Evolutionary conservation across 75 land plant genomes (phyloP), one percentile per base, ranked within the genome.

Genomic region (Azolla pinnata): DNA sequence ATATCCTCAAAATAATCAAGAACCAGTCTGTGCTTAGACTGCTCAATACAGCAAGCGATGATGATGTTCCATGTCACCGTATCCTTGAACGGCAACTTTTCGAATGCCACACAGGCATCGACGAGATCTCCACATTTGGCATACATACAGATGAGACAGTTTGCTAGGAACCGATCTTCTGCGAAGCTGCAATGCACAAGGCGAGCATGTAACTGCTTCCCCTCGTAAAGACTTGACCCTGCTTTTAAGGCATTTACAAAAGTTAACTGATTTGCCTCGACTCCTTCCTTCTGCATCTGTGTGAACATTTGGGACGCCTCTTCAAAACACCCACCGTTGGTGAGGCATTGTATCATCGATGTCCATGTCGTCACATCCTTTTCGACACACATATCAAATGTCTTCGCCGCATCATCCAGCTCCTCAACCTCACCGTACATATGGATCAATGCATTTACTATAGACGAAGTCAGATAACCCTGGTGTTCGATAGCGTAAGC

Each of bases 11-110:
- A 89, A 40, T 83, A 35, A 38, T 46, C 54, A 51, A 86, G 10
- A 27, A 87, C 96, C 46, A 72, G 75, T 21, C 64, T 73, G 30
- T 44, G 46, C 2, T 59, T 54, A 8, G 75, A 77, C 59, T 42
- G 23, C 24, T 78, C 72, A 1, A 70, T 60, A 32, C 80, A 83
- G 55, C 96, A 87, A 50, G 57, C 74, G 25, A 89, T 86, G 75
- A 89, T 54, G 14, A 82, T 77, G 51, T 70, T 77, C 96, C 96
- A 89, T 17, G 87, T 72, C 23, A 89, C 84, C 20, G 83, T 77
- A 69, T 83, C 81, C 17, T 60, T 68, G n/a, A 54, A 62, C 0
- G 78, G 78, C 78, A 86, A 74, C 67, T 56, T 79, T 31, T 86
- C 78, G 44, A 89, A 84, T 34, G 66, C 62, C 17, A 19, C 14